These are phyloP conservation scores for Wickerhamomyces hampshirensis DNA, from an alignment of 805 yeast genomes.

Conservation along the genomic window DNA sequence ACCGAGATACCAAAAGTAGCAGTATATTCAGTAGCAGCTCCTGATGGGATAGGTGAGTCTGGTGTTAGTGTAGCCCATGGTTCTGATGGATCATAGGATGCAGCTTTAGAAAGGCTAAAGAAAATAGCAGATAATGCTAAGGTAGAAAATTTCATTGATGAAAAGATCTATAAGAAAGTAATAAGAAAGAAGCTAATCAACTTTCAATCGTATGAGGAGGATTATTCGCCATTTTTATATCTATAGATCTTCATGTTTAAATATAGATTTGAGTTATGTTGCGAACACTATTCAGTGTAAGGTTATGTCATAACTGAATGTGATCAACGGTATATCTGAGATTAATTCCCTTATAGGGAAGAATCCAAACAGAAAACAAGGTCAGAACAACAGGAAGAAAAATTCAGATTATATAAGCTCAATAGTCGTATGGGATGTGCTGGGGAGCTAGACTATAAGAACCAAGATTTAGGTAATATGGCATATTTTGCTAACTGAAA, in stretches of 20 bases:
- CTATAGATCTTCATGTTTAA: neutral
- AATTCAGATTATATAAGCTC: neutral
- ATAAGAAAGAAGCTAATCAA: too few relatives aligned
- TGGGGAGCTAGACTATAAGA: neutral
- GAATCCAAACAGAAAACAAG: neutral
- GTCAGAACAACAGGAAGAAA: neutral
- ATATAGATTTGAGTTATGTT: neutral
- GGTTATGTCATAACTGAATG: neutral
- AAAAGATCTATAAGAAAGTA: neutral
- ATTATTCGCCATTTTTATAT: neutral
- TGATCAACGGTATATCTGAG: neutral
- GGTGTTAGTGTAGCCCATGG: constrained; percentile 41
- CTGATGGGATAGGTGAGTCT: constrained; percentile 27
- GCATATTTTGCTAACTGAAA: too few relatives aligned
- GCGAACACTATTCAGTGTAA: neutral
- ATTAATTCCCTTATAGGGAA: neutral
- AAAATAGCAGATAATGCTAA: constrained; percentile 30
- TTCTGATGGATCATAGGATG: constrained; percentile 54
- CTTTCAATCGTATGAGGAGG: too few relatives aligned
- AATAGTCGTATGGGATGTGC: neutral
- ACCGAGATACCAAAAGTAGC: constrained; percentile 38
- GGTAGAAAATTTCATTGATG: neutral
- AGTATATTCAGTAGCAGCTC: constrained; percentile 31
- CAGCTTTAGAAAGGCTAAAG: constrained; percentile 48
- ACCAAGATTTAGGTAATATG: neutral